Evolutionary conservation across 2,329 filamentous ascomycete species (phyloP), one percentile per base, ranked within the genome.

Genomic region (Didymella pinodella): DNA sequence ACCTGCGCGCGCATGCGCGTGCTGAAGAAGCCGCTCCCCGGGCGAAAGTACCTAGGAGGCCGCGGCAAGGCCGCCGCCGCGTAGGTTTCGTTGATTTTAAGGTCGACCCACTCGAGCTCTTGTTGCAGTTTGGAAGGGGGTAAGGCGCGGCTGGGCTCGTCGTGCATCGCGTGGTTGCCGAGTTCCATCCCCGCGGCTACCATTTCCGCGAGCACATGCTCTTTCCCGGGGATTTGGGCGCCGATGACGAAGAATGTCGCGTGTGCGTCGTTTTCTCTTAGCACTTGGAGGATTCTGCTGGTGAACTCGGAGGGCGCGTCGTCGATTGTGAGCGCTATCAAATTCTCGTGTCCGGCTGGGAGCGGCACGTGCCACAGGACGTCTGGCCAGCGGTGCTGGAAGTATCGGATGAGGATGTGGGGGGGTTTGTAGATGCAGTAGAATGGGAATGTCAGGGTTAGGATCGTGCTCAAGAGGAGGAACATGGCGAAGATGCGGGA

Each of bases 171-270:
- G 77, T 97, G 93, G 78, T 97, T 97, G 25, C 86, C 93, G 3
- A 97, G 81, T 80, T 83, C 83, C 46, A 80, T 79, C 3, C 86
- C 86, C 4, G 84, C 73, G 29, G 82, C 80, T 4, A 89, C 69
- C 38, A 87, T 75, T 8, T 83, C 75, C 57, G 76, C 69, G 48
- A 90, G 75, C 59, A 85, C 75, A 6, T 70, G 72, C 48, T 83
- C 77, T 46, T 83, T 75, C 3, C 84, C 85, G 0, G 80, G 66
- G 10, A 92, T 87, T 78, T 97, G 92, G 2, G 84, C 84, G 8
- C 93, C 93, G 67, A 97, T 96, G 31, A 96, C 84, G 76, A 97
- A 97, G 75, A 96, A 95, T 0, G 93, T 97, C 0, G 93, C 93
- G 20, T 83, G 86, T 14, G 89, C 91, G 56, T 84, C 82, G 70